Evolutionary conservation across 1,139 yeast genomes (phyloP).

Genomic region (Tardiomyces digboiensis): DNA sequence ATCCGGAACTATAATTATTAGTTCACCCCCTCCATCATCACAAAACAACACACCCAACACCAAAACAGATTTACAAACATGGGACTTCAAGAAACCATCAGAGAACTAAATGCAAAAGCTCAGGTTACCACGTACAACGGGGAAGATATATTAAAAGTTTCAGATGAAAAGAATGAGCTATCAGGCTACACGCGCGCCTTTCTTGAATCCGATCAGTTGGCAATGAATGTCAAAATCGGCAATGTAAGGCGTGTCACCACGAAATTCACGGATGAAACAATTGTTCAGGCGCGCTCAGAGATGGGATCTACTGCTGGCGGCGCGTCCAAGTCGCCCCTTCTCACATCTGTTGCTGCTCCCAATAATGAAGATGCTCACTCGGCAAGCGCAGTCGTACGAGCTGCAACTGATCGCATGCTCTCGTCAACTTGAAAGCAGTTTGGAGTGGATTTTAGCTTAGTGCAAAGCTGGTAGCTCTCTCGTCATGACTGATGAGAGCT

Average conservation of each 20-base stretch:
- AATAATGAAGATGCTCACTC: background rate
- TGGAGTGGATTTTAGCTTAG: too few relatives aligned
- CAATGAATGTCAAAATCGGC: conserved; percentile 22
- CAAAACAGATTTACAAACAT: too few relatives aligned
- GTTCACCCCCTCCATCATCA: too few relatives aligned
- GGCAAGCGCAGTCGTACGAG: background rate
- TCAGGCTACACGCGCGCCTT: conserved; percentile 14
- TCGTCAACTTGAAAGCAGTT: background rate
- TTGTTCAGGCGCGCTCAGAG: background rate
- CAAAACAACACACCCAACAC: too few relatives aligned
- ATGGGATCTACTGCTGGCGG: background rate
- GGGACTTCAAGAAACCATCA: background rate
- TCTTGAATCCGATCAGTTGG: conserved; percentile 17
- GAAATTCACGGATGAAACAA: background rate
- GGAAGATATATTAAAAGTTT: conserved; percentile 13
- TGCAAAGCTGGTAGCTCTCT: too few relatives aligned
- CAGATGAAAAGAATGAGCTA: conserved; percentile 7
- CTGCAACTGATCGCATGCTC: background rate
- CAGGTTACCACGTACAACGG: conserved; percentile 15
- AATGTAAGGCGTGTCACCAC: conserved; percentile 6
- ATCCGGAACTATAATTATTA: too few relatives aligned
- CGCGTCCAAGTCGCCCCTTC: background rate
- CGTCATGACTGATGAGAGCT: too few relatives aligned
- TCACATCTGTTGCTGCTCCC: background rate
- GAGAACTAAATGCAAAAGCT: conserved; percentile 4